phyloP scores from a whole-genome alignment of 768 basidiomycete genomes.

The Rhizopogon vesiculosus region DNA sequence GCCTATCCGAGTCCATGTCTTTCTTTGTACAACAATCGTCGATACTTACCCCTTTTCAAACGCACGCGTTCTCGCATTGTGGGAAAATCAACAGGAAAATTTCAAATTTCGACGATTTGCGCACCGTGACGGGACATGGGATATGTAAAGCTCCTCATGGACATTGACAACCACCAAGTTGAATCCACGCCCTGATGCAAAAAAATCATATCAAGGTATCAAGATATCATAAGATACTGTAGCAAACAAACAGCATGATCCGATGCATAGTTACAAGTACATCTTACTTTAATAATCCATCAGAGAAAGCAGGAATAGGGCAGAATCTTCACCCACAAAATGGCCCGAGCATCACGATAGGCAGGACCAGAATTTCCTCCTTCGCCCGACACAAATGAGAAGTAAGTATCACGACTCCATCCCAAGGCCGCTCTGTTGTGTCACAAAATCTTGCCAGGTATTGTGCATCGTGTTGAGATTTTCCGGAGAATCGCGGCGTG shows the following conservation, averaged over 20 bases:
- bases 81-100: too few species aligned
- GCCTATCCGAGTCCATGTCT: too few species aligned
- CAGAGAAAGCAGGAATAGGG: constrained; percentile 3
- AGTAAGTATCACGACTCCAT: constrained; percentile 3
- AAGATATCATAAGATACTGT: constrained; percentile 18
- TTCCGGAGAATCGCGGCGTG: constrained; percentile 45
- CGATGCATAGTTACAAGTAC: constrained; percentile 7
- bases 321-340: background rate
- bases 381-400: background rate
- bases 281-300: constrained; percentile 5
- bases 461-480: constrained; percentile 45
- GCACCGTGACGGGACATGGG: too few species aligned
- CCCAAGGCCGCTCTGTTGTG: constrained; percentile 21
- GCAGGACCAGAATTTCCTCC: constrained; percentile 1
- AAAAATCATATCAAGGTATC: background rate
- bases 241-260: constrained; percentile 4
- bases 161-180: background rate
- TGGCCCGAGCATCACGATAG: background rate
- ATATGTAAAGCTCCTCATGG: too few species aligned
- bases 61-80: too few species aligned
- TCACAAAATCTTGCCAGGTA: constrained; percentile 63
- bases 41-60: too few species aligned
- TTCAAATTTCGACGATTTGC: too few species aligned
- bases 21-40: too few species aligned
- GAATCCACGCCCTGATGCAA: background rate